Percentiles rank a stretch among this genome's conserved stretches.
phyloP scores from a whole-genome alignment of 352 stramenopile genomes.

The Phytophthora ramorum region DNA sequence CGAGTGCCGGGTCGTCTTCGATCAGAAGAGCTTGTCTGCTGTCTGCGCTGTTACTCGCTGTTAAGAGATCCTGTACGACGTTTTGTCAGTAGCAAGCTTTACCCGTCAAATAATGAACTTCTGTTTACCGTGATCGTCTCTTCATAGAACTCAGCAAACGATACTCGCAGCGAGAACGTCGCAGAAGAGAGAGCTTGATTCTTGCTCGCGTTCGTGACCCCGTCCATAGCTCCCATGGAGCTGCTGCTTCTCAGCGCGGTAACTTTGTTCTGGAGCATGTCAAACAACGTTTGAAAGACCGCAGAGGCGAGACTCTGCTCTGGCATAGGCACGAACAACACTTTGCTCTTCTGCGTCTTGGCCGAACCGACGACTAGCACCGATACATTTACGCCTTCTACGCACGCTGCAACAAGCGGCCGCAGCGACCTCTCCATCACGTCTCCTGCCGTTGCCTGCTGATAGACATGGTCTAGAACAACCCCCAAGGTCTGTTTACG shows the following conservation, averaged over 20 bases:
- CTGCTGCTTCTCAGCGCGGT: slow-evolving; percentile 20
- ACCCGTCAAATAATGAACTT: background rate
- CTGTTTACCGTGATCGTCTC: slow-evolving; percentile 52
- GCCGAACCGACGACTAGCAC: slow-evolving; percentile 53
- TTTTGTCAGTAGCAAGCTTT: background rate
- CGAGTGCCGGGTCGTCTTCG: slow-evolving; percentile 24
- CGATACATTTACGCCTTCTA: slow-evolving; percentile 62
- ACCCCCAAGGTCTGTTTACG: slow-evolving; percentile 32
- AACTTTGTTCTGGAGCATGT: slow-evolving; percentile 40
- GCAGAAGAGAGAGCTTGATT: slow-evolving; percentile 12
- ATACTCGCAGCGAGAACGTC: slow-evolving; percentile 46
- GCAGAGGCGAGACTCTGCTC: slow-evolving; percentile 38
- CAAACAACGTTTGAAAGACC: slow-evolving; percentile 45
- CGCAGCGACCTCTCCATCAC: slow-evolving; percentile 56
- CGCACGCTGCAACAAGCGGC: slow-evolving; percentile 46
- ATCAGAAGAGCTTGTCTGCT: slow-evolving; percentile 12
- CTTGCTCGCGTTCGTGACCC: slow-evolving; percentile 5
- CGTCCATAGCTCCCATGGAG: background rate
- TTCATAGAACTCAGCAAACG: slow-evolving; percentile 65
- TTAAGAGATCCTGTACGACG: slow-evolving; percentile 37
- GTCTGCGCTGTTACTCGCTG: background rate
- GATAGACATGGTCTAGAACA: slow-evolving; percentile 49
- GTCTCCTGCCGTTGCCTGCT: slow-evolving; percentile 46
- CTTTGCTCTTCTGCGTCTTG: slow-evolving; percentile 39
- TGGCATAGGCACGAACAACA: slow-evolving; percentile 46